Conservation (phyloP, 805 yeast species). For the Monosporozyma aquatica region DNA sequence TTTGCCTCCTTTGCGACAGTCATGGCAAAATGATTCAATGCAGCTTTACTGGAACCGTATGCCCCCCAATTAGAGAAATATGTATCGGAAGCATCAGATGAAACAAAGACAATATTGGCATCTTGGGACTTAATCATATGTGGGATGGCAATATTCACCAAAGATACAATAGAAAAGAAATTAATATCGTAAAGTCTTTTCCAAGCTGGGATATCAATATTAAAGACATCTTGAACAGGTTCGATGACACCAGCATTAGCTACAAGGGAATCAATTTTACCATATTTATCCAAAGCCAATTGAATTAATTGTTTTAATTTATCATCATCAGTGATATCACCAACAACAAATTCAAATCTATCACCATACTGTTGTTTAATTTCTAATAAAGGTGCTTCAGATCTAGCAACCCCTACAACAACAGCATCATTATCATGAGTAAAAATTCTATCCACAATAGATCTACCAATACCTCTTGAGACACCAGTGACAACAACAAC, state of each 20-base stretch:
- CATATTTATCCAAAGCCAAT: conserved; percentile 42
- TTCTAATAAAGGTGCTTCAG: conserved; percentile 39
- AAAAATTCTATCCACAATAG: conserved; percentile 50
- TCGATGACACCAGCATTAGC: conserved; percentile 80
- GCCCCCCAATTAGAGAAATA: conserved; percentile 61
- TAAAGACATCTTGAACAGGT: conserved; percentile 54
- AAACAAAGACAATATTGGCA: conserved; percentile 69
- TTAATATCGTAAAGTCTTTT: conserved; percentile 62
- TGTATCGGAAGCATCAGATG: conserved; percentile 75
- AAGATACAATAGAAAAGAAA: conserved; percentile 61
- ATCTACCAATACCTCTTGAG: conserved; percentile 69
- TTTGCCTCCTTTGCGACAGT: conserved; percentile 65
- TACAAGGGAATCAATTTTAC: conserved; percentile 53
- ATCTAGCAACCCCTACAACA: conserved; percentile 58
- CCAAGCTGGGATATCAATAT: conserved; percentile 46
- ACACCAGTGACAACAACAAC: conserved; percentile 53
- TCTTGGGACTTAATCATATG: conserved; percentile 38
- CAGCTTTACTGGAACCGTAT: conserved; percentile 86
- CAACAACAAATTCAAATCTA: conserved; percentile 44
- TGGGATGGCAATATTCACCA: conserved; percentile 50
- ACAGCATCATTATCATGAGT: conserved; percentile 38
- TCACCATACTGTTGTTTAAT: conserved; percentile 41
- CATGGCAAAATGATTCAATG: conserved; percentile 64
- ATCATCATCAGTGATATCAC: conserved; percentile 47
- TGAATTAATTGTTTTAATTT: conserved; percentile 32